phyloP scores from a whole-genome alignment of 2,329 filamentous ascomycete genomes.

The Saccharata proteae region DNA sequence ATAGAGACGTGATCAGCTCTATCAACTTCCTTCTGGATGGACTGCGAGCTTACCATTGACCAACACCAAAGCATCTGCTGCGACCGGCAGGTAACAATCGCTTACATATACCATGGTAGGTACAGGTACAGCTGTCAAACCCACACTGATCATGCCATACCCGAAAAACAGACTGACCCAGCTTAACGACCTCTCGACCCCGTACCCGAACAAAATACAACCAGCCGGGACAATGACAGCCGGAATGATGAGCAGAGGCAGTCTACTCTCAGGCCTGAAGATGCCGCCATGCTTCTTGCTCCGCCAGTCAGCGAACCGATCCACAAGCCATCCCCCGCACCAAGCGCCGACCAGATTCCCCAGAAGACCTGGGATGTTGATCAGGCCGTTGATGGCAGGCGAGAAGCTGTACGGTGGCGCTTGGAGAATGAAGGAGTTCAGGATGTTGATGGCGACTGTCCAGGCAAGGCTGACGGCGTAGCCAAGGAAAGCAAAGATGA shows the following conservation, averaged over 20 bases:
- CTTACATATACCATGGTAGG: constrained; percentile 34
- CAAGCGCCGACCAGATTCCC: constrained; percentile 33
- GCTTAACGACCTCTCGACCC: constrained; percentile 26
- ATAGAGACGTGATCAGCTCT: too few species aligned
- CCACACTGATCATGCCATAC: constrained; percentile 34
- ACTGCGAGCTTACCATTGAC: constrained; percentile 21
- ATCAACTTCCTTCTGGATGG: too few species aligned
- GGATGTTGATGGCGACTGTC: constrained; percentile 28
- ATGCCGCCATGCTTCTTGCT: constrained; percentile 30
- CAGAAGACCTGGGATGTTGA: constrained; percentile 29
- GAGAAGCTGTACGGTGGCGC: constrained; percentile 26
- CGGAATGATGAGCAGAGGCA: constrained; percentile 30
- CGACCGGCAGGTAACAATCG: constrained; percentile 25
- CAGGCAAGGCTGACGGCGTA: constrained; percentile 26
- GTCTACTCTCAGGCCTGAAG: constrained; percentile 34
- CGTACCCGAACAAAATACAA: constrained; percentile 34
- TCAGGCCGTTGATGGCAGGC: constrained; percentile 25
- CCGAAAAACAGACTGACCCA: constrained; percentile 36
- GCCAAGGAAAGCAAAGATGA: constrained; percentile 25
- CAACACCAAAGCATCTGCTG: constrained; percentile 24
- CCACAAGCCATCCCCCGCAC: constrained; percentile 32
- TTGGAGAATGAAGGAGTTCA: constrained; percentile 27
- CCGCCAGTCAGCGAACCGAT: constrained; percentile 30
- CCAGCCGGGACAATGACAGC: constrained; percentile 31
- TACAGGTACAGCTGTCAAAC: constrained; percentile 24